Evolutionary conservation across 495 filamentous ascomycete species (phyloP).

Genomic region (Aspergillus conjunctus): DNA sequence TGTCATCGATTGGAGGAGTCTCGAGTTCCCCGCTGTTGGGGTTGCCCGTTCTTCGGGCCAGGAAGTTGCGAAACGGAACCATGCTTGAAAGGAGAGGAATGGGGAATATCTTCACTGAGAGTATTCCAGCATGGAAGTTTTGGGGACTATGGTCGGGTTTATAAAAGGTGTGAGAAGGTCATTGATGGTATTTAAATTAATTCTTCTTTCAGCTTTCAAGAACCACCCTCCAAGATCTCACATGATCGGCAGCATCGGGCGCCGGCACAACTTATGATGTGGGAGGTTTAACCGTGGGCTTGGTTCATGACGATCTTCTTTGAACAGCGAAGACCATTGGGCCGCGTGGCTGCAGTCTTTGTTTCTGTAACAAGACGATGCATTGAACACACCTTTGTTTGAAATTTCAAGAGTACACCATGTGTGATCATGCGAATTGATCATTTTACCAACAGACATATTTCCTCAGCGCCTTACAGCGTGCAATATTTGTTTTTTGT

Average conservation of each 20-base stretch:
- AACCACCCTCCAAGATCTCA: constrained; percentile 24
- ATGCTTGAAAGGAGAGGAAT: constrained; percentile 44
- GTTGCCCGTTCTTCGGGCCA: constrained; percentile 59
- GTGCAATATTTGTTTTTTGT: no score
- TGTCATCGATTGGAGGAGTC: constrained; percentile 47
- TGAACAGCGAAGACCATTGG: constrained; percentile 4
- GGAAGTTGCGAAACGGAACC: constrained; percentile 76
- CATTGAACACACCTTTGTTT: background rate
- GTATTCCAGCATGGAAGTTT: background rate
- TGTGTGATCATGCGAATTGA: background rate
- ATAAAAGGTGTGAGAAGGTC: background rate
- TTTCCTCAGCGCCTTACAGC: no score
- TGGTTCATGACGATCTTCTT: background rate
- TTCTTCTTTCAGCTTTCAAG: constrained; percentile 5
- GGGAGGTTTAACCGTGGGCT: constrained; percentile 18
- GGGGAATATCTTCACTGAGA: background rate
- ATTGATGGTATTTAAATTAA: background rate
- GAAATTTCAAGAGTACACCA: background rate
- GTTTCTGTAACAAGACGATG: constrained; percentile 6
- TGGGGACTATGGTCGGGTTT: background rate
- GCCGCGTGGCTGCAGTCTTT: background rate
- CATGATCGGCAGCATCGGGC: constrained; percentile 31
- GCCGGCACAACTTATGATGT: constrained; percentile 26
- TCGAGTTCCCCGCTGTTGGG: constrained; percentile 48
- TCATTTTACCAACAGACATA: no score